Evolutionary conservation across 371 early-diverging fungal genomes (phyloP).

Genomic region (Apophysomyces elegans): DNA sequence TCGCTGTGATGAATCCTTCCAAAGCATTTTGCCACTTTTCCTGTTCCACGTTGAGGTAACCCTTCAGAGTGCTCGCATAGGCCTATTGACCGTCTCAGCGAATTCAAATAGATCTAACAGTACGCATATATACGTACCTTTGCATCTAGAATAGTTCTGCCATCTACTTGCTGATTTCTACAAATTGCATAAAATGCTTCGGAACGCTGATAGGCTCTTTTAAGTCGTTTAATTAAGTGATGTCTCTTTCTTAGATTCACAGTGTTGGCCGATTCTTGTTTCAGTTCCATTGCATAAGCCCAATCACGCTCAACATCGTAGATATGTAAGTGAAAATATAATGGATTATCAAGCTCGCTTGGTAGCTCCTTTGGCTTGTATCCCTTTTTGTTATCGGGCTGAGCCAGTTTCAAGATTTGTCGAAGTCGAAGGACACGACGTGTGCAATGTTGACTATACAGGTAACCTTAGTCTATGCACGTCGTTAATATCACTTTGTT

Average conservation of each 20-base stretch:
- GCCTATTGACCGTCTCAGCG: conserved; percentile 44
- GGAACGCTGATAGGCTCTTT: conserved; percentile 64
- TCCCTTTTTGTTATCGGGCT: conserved; percentile 58
- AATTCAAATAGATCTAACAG: conserved; percentile 2
- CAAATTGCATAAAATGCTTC: conserved; percentile 56
- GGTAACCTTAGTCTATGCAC: not conserved
- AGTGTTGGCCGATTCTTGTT: conserved; percentile 55
- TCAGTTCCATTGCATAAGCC: conserved; percentile 83
- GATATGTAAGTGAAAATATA: conserved; percentile 64
- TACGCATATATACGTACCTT: conserved; percentile 44
- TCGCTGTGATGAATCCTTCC: conserved; percentile 61
- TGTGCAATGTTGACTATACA: conserved; percentile 66
- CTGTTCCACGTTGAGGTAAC: conserved; percentile 68
- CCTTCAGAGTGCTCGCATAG: conserved; percentile 73
- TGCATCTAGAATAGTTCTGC: conserved; percentile 60
- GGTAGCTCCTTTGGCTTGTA: conserved; percentile 52
- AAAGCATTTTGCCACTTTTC: conserved; percentile 74
- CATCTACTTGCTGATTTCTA: conserved; percentile 58
- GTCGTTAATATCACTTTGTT: not conserved
- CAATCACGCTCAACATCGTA: conserved; percentile 81
- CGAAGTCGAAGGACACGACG: conserved; percentile 72
- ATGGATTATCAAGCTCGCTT: conserved; percentile 51
- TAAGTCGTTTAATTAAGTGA: conserved; percentile 68
- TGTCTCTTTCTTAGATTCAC: conserved; percentile 71
- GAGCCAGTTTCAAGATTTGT: conserved; percentile 57